A percentile compares a stretch with the other conserved stretches of the same genome.
Conservation (phyloP, 108 stramenopile species). For the Fistulifera solaris region DNA sequence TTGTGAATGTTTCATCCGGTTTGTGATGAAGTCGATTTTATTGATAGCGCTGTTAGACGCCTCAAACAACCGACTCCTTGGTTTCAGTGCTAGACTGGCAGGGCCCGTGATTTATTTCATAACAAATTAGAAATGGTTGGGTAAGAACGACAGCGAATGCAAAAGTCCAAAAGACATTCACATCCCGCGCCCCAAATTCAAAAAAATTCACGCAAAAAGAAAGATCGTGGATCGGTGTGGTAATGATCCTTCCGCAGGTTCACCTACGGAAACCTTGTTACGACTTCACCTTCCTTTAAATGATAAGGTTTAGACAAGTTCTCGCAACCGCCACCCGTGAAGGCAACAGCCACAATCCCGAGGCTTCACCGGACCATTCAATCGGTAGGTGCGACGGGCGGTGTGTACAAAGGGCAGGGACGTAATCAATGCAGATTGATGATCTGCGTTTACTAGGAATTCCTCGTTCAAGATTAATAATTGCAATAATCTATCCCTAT, state of each 20-base stretch:
- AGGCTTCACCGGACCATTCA: conserved; percentile 96
- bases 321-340: conserved; percentile 54
- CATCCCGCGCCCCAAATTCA: no score
- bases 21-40: neutral
- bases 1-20: conserved; percentile 39
- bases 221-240: conserved; percentile 74
- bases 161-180: no score
- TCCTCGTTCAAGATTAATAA: conserved; percentile 99
- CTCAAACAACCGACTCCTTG: no score
- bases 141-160: no score
- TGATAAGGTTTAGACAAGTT: conserved; percentile 89
- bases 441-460: conserved; percentile 99
- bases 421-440: conserved; percentile 77
- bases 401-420: conserved; percentile 84
- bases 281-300: conserved; percentile 97
- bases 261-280: conserved; percentile 99
- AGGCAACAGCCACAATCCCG: conserved; percentile 79
- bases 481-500: conserved; percentile 99
- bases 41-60: no score
- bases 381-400: conserved; percentile 99
- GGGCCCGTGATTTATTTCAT: no score
- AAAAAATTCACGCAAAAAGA: conserved; percentile 8
- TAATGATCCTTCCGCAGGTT: conserved; percentile 99
- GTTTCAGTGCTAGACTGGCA: no score
- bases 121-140: no score